Evolutionary conservation across 768 basidiomycete species (phyloP), one percentile per base, ranked within the genome.

Genomic region (Serendipita sp.): DNA sequence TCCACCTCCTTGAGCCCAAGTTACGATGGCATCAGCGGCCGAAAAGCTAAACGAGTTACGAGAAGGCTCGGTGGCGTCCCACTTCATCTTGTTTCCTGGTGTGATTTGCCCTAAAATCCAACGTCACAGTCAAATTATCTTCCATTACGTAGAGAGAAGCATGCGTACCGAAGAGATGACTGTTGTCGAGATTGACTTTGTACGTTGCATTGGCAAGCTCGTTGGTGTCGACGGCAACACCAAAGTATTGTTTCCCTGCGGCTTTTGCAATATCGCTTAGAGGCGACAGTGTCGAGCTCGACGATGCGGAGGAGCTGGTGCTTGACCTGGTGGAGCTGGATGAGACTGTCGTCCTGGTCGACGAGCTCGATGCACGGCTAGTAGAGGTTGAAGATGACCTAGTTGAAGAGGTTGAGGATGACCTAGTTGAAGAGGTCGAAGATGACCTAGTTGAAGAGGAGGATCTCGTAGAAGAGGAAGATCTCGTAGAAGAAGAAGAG

Each of bases 1-100:
- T 0, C 78, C 77, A 68, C 80, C 79, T 8, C 72, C 70, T 68
- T 77, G 72, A 3, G 80, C 80, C 13, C 64, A 56, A 46, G 72
- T 70, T 3, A 77, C 78, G 44, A 82, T 74, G 34, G 69, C 71
- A 69, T 82, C 80, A 5, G 78, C 81, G 8, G 68, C 68, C 2
- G 71, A 69, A 68, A 81, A 83, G 0, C 76, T 80, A 71, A 81
- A 83, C 4, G 68, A 70, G 23, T 79, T 79, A 32, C 73, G 79
- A 2, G 70, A 70, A 4, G 80, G 80, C 66, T 83, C 81, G 18
- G 80, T 82, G 2, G 80, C 51, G 35, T 67, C 80, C 80, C 81
- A 82, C 78, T 83, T 82, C 80, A 81, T 80, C 66, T 75, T 77
- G 68, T 81, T 81, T 18, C 73, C 80, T 30, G 80, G 75, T 0